These are phyloP conservation scores for Pisolithus albus DNA, from an alignment of 768 basidiomycete genomes.

Conservation along the genomic window DNA sequence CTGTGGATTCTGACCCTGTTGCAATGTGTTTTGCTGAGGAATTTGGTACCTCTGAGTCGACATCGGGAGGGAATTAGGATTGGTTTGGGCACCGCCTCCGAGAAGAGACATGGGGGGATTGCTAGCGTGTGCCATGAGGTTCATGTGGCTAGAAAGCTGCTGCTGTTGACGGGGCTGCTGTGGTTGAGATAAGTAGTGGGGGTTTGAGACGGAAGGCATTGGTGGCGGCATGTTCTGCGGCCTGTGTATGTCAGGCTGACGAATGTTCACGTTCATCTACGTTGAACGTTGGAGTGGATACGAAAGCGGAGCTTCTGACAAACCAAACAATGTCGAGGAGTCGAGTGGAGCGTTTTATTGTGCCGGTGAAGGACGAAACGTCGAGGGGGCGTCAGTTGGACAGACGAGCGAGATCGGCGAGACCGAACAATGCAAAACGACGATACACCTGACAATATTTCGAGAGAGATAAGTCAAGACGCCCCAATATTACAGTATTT, in stretches of 20 bases:
- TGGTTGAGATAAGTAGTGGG: slow-evolving; percentile 34
- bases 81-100: slow-evolving; percentile 22
- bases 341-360: not conserved
- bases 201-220: slow-evolving; percentile 33
- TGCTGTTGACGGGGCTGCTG: slow-evolving; percentile 31
- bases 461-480: slow-evolving; percentile 1
- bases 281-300: slow-evolving; percentile 4
- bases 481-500: no score
- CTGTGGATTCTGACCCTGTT: slow-evolving; percentile 33
- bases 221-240: slow-evolving; percentile 37
- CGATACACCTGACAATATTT: slow-evolving; percentile 1
- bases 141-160: slow-evolving; percentile 29
- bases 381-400: not conserved
- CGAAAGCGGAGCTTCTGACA: slow-evolving; percentile 3
- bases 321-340: slow-evolving; percentile 9
- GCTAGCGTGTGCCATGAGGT: slow-evolving; percentile 29
- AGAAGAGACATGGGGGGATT: slow-evolving; percentile 36
- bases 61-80: slow-evolving; percentile 19
- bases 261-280: slow-evolving; percentile 37
- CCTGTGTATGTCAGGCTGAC: slow-evolving; percentile 41
- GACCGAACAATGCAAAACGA: not conserved
- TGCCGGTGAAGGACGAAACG: not conserved
- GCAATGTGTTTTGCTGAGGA: slow-evolving; percentile 31
- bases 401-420: slow-evolving; percentile 4
- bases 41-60: slow-evolving; percentile 24